Percentiles rank a stretch among this genome's conserved stretches.
Evolutionary conservation across 129 eudicot genomes (phyloP).

Genomic region (Helianthus tuberosus): DNA sequence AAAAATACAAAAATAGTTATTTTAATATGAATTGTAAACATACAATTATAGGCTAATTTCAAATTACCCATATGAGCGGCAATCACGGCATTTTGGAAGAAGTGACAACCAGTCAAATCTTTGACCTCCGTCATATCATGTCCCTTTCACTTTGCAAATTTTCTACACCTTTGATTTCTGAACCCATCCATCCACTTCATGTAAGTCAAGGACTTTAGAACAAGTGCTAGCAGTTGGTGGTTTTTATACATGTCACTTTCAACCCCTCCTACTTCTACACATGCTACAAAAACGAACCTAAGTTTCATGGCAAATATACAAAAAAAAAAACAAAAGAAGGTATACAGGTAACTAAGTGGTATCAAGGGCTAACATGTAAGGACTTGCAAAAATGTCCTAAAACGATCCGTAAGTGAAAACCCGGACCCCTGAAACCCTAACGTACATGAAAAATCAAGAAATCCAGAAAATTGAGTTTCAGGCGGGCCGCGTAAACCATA

Average conservation of each 20-base stretch:
- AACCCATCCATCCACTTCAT: constrained; percentile 3
- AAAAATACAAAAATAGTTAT: too few species aligned
- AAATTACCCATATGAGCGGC: constrained; percentile 18
- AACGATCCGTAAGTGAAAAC: too few species aligned
- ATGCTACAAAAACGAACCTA: not conserved
- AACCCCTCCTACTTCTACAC: constrained; percentile 19
- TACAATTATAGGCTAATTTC: too few species aligned
- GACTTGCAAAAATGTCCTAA: too few species aligned
- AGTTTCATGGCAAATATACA: not conserved
- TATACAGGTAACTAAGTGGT: not conserved
- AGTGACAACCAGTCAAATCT: constrained; percentile 20
- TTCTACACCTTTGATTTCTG: constrained; percentile 29
- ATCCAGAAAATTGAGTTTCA: too few species aligned
- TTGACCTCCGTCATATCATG: constrained; percentile 7
- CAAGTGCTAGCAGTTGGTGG: constrained; percentile 27
- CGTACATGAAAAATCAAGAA: too few species aligned
- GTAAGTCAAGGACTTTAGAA: constrained; percentile 16
- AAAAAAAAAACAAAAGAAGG: not conserved
- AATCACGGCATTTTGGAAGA: constrained; percentile 31
- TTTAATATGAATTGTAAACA: too few species aligned
- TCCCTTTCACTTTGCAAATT: constrained; percentile 19
- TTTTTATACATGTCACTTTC: constrained; percentile 9
- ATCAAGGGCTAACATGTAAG: too few species aligned
- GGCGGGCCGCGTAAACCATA: too few species aligned
- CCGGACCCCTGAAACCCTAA: too few species aligned